Percentiles rank a stretch among this genome's conserved stretches.
These are phyloP conservation scores for Mycena belliarum DNA, from an alignment of 768 basidiomycete genomes.

Conservation along the genomic window DNA sequence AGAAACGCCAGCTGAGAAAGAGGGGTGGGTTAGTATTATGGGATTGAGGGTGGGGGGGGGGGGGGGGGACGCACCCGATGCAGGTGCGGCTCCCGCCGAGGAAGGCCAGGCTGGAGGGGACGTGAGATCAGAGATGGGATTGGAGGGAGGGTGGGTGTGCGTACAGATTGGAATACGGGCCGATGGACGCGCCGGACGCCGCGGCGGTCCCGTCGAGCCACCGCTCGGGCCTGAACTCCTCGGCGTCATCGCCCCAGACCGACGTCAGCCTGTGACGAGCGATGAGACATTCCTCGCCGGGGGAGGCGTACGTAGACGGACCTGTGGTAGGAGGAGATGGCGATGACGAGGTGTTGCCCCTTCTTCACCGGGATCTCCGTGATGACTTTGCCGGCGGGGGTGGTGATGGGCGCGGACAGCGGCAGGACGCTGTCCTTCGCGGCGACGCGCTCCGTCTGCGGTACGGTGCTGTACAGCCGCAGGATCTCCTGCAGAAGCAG, in stretches of 20 bases:
- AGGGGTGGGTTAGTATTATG: no score
- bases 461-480: slow-evolving; percentile 18
- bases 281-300: background rate
- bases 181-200: slow-evolving; percentile 8
- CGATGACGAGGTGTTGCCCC: slow-evolving; percentile 48
- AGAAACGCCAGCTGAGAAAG: slow-evolving; percentile 15
- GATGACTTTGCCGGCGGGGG: slow-evolving; percentile 44
- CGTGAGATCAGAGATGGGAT: background rate
- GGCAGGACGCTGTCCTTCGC: slow-evolving; percentile 57
- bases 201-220: slow-evolving; percentile 14
- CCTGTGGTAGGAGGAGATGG: slow-evolving; percentile 45
- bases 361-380: slow-evolving; percentile 50
- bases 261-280: slow-evolving; percentile 4
- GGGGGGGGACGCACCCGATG: slow-evolving; percentile 7
- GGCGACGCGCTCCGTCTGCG: slow-evolving; percentile 29
- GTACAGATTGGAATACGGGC: slow-evolving; percentile 18
- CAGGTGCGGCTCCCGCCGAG: slow-evolving; percentile 20
- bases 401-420: slow-evolving; percentile 51
- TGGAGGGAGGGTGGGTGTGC: no score
- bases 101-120: slow-evolving; percentile 9
- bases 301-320: slow-evolving; percentile 12
- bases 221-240: slow-evolving; percentile 13
- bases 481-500: slow-evolving; percentile 9
- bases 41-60: no score
- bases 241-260: slow-evolving; percentile 20